Base-by-base conservation (phyloP, 140 eudicot species). In the Erigeron philadelphicus region DNA sequence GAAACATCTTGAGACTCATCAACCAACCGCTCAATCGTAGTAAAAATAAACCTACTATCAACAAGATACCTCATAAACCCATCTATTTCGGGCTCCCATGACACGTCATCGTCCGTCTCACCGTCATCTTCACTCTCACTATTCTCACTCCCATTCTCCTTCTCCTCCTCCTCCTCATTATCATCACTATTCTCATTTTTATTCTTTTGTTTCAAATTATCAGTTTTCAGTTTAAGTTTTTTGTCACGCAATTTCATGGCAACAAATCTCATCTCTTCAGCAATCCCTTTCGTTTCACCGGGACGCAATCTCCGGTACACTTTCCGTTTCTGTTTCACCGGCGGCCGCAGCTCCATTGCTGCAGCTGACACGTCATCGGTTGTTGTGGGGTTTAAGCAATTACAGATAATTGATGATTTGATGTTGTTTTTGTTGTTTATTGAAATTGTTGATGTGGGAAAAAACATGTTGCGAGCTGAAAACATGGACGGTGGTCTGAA, bases 251-350 rank as follows among this genome's bases (percentile, higher is more conserved):
- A 85, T 59, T 70, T 85, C 96, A 93, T 93, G 0, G 95, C 98
- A 12, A 93, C 94, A 53, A 93, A 93, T 67, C 98, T 81, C 98
- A 93, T 83, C 73, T 93, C 98, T 79, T 87, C 98, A 8, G 88
- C 79, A 47, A 92, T 92, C 2, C 98, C 98, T 49, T 81, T 46
- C 19, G 73, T 72, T 75, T 93, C 96, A 0, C 98, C 98, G 0
- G 96, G 98, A 71, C 79, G 81, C 70, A 43, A 77, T 73, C 80
- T 83, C 72, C 95, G 72, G 57, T 86, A 88, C 82, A 81, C 72
- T 74, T 72, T 71, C 64, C 84, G 79, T 74, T 54, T 76, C 84
- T 68, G 77, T 58, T 64, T 70, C 48, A 86, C 62, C 9, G 92
- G 86, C 9, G 92, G 88, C 42, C 80, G 76, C 16, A 44, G 61